Evolutionary conservation across 768 basidiomycete genomes (phyloP), one percentile per base, ranked within the genome.

Genomic region (Porpolomopsis calyptriformis): DNA sequence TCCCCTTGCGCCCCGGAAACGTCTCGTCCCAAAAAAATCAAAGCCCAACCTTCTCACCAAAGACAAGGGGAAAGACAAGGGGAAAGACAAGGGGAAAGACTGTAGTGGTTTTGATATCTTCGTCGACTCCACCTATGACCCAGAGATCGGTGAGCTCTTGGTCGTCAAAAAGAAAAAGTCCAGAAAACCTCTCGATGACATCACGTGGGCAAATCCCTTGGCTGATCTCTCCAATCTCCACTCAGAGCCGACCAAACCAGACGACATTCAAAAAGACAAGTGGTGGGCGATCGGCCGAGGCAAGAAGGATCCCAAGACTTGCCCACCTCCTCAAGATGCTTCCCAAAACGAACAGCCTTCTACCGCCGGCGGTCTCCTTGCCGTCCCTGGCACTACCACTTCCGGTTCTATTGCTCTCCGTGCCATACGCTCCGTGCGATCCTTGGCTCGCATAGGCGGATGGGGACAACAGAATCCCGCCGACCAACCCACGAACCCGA

Each of bases 161-260:
- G 69, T 87, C 58, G 77, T 87, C 29, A 83, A 81, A 72, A 85
- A 84, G 73, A 79, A 79, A 67, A 85, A 82, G 53, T 77, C 75
- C 1, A 64, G 85, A 1, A 68, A 68, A 0, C 79, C 63, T 1
- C 57, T 88, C 49, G 73, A 82, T 53, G 77, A 73, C 62, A 64
- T 74, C 63, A 37, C 71, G 60, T 82, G 81, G 64, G 74, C 62
- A 24, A 40, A 29, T 4, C 20, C n/a, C n/a, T n/a, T n/a, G n/a
- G n/a, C n/a, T n/a, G n/a, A n/a, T n/a, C n/a, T n/a, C n/a, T n/a
- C n/a, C n/a, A n/a, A n/a, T n/a, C n/a, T n/a, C n/a, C n/a, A n/a
- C n/a, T n/a, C n/a, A n/a, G n/a, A n/a, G n/a, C n/a, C n/a, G n/a
- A n/a, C n/a, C n/a, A n/a, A n/a, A n/a, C n/a, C n/a, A n/a, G n/a